phyloP scores from a whole-genome alignment of 2,329 filamentous ascomycete genomes.

The Pseudodiploospora longispora region DNA sequence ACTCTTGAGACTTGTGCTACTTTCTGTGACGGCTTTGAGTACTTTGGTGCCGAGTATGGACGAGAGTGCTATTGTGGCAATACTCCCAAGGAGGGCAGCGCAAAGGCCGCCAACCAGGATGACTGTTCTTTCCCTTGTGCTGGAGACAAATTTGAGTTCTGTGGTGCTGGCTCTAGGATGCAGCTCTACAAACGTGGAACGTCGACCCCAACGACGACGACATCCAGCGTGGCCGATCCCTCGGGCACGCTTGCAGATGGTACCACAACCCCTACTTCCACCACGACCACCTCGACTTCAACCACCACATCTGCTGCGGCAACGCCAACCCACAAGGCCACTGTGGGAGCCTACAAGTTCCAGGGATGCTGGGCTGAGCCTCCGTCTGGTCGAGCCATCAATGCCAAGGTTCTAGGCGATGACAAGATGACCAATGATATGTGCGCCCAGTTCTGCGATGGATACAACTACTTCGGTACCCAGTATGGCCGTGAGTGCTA shows the following conservation, averaged over 20 bases:
- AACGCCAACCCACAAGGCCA: not conserved
- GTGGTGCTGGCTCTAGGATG: constrained; percentile 20
- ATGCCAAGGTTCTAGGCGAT: constrained; percentile 14
- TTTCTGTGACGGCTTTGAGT: constrained; percentile 21
- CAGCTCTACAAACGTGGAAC: constrained; percentile 16
- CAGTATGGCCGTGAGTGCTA: constrained; percentile 32
- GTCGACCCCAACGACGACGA: constrained; percentile 1
- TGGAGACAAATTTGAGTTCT: constrained; percentile 24
- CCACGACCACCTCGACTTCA: constrained; percentile 4
- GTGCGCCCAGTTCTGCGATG: constrained; percentile 22
- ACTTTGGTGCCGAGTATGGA: constrained; percentile 28
- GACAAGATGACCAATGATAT: constrained; percentile 23
- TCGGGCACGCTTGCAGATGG: not conserved
- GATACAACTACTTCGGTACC: constrained; percentile 22
- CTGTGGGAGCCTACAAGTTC: constrained; percentile 17
- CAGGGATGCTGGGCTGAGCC: constrained; percentile 31
- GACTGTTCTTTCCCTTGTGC: constrained; percentile 27
- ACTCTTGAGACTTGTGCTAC: constrained; percentile 24
- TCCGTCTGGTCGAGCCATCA: constrained; percentile 22
- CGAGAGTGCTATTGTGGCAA: constrained; percentile 33
- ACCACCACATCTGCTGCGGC: constrained; percentile 3
- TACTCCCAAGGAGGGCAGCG: constrained; percentile 18
- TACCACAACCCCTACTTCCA: constrained; percentile 1
- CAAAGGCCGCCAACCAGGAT: constrained; percentile 18
- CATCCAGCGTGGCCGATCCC: constrained; percentile 1